Evolutionary conservation across 208 protist genomes (phyloP), one percentile per base, ranked within the genome.

Genomic region (Acanthamoeba triangularis): DNA sequence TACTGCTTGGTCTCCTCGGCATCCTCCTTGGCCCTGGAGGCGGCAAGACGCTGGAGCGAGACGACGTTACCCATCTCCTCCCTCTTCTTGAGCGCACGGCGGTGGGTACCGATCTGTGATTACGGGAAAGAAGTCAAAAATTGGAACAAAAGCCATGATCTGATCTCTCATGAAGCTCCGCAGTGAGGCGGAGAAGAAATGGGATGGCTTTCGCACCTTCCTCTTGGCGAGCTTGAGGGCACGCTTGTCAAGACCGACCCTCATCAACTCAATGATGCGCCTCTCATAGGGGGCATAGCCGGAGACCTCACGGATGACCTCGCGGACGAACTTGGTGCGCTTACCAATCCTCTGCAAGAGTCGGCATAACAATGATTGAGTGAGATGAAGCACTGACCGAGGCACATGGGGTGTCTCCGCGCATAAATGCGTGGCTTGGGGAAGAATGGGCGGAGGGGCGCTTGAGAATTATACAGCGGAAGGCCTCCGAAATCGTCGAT

Each of bases 261-360:
- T 97, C 72, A 99, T 96, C 37, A 99, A 92, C 65, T 99, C 98
- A 41, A 99, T 97, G 94, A 99, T 96, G 90, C 98, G 95, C 44
- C 96, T 88, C 96, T 99, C 98, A 93, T 99, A 99, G 93, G 98
- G 98, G 47, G 98, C 97, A 69, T 98, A 97, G 93, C 98, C 98
- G 54, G 96, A 72, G 37, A 98, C 97, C 96, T 99, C 98, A 85
- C 97, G 97, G 95, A 99, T 96, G 67, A 99, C 82, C 25, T 97
- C 94, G 28, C 97, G 92, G 28, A 99, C 97, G 56, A 98, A 95
- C 76, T 97, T 97, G 25, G n/a, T 93, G 49, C 96, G 84, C 94
- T 95, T 97, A 74, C 94, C 93, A 35, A 95, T 49, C 37, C 69
- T 49, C 56, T 93, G 82, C 52, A 69, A 16, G 87, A 30, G 30